Evolutionary conservation across 805 yeast species (phyloP).

Genomic region (Groenewaldozyma salmanticensis): DNA sequence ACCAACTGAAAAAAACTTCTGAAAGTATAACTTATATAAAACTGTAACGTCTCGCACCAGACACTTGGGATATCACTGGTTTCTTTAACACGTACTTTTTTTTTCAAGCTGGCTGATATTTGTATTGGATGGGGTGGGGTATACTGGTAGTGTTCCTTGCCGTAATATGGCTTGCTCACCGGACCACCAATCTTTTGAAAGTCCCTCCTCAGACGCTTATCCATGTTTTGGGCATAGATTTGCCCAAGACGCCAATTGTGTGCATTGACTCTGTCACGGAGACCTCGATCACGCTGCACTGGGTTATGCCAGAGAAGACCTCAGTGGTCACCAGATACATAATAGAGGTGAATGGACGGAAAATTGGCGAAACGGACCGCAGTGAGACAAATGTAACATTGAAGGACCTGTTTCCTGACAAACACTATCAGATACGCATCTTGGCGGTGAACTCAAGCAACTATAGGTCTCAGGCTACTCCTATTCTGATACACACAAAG

Average conservation of each 20-base stretch:
- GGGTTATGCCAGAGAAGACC: conserved; percentile 27
- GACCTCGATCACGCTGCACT: conserved; percentile 24
- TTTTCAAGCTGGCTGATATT: too few species aligned
- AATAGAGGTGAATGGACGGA: conserved; percentile 26
- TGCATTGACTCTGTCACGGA: conserved; percentile 24
- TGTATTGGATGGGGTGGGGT: too few species aligned
- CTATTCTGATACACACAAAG: conserved; percentile 22
- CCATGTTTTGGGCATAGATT: conserved; percentile 27
- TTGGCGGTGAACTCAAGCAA: conserved; percentile 24
- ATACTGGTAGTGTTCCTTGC: too few species aligned
- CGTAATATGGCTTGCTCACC: conserved; percentile 26
- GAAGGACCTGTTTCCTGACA: conserved; percentile 25
- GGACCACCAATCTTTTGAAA: conserved; percentile 26
- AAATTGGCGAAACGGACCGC: conserved; percentile 27
- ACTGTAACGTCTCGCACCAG: too few species aligned
- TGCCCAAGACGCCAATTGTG: conserved; percentile 27
- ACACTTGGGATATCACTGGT: too few species aligned
- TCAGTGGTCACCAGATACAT: conserved; percentile 23
- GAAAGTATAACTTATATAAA: too few species aligned
- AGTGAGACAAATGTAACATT: conserved; percentile 25
- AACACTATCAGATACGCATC: conserved; percentile 25
- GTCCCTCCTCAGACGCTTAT: conserved; percentile 27
- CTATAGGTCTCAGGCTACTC: conserved; percentile 20
- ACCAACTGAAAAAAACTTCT: too few species aligned
- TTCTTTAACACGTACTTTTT: too few species aligned